Conservation (phyloP, 768 basidiomycete species). For the Boletus tomentosulus region DNA sequence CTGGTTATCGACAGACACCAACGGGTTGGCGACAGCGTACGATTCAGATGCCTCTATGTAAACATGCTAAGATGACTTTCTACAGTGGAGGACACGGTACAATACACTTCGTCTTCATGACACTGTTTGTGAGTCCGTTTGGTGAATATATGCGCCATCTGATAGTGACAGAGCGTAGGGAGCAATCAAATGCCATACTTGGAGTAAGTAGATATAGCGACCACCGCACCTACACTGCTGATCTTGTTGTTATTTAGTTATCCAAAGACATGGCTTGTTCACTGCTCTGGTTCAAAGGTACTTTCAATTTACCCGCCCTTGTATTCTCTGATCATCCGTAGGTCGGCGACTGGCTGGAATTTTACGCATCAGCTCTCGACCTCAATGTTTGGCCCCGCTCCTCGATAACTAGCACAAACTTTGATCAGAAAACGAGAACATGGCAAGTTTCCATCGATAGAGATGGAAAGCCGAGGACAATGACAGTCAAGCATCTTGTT, state of each 20-base stretch:
- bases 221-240: not conserved
- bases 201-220: constrained; percentile 33
- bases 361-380: constrained; percentile 53
- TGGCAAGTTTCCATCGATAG: constrained; percentile 43
- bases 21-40: constrained; percentile 45
- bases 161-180: constrained; percentile 31
- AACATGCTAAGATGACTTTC: constrained; percentile 3
- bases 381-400: constrained; percentile 58
- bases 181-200: constrained; percentile 53
- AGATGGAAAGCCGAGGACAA: constrained; percentile 30
- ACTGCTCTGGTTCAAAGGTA: constrained; percentile 49
- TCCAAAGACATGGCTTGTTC: constrained; percentile 50
- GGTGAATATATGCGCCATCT: constrained; percentile 2
- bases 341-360: constrained; percentile 63
- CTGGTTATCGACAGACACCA: constrained; percentile 52
- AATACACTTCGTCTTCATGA: constrained; percentile 52
- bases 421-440: constrained; percentile 31
- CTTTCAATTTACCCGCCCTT: not conserved
- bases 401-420: constrained; percentile 32
- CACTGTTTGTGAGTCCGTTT: constrained; percentile 38
- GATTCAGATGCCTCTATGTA: not conserved
- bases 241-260: constrained; percentile 33
- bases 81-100: constrained; percentile 52
- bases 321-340: constrained; percentile 17
- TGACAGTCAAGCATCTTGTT: constrained; percentile 45